Conservation (phyloP, 768 basidiomycete species). For the Austroboletus eburneus region DNA sequence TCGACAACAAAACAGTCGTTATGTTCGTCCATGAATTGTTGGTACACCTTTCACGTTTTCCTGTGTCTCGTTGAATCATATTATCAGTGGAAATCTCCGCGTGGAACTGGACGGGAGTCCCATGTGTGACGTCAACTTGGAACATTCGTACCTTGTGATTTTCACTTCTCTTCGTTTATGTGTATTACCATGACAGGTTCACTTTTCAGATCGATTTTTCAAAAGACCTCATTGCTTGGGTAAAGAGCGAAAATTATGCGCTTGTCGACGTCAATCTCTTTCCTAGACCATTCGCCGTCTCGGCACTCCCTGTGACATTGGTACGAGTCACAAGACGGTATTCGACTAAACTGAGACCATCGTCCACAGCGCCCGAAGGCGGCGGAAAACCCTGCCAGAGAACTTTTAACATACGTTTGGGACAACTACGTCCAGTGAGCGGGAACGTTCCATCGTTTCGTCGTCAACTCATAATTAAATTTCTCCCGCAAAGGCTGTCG, state of each 20-base stretch:
- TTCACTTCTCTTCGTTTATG: not conserved
- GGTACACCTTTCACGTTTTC: conserved; percentile 26
- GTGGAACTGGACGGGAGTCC: conserved; percentile 74
- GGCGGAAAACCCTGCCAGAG: conserved; percentile 44
- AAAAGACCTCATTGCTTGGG: conserved; percentile 76
- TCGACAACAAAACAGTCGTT: conserved; percentile 71
- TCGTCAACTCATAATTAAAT: not conserved
- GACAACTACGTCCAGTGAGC: conserved; percentile 92
- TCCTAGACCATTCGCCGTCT: conserved; percentile 47
- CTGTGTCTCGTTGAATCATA: not conserved
- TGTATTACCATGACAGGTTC: conserved; percentile 1
- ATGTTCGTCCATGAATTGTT: conserved; percentile 96
- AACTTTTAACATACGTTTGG: conserved; percentile 84
- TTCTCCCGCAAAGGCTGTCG: conserved; percentile 50
- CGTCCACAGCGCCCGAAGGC: conserved; percentile 36
- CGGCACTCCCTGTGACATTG: conserved; percentile 23
- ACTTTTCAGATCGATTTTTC: conserved; percentile 79
- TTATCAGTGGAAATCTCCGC: conserved; percentile 76
- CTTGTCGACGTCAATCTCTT: conserved; percentile 86
- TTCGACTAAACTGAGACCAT: not conserved
- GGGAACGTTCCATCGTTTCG: no score
- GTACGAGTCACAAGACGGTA: conserved; percentile 25
- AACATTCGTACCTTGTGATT: conserved; percentile 80
- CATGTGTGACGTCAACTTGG: conserved; percentile 69
- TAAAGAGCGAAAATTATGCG: conserved; percentile 58